These are phyloP conservation scores for Copromyces sp. DNA, from an alignment of 495 filamentous ascomycete species.

Conservation along the genomic window DNA sequence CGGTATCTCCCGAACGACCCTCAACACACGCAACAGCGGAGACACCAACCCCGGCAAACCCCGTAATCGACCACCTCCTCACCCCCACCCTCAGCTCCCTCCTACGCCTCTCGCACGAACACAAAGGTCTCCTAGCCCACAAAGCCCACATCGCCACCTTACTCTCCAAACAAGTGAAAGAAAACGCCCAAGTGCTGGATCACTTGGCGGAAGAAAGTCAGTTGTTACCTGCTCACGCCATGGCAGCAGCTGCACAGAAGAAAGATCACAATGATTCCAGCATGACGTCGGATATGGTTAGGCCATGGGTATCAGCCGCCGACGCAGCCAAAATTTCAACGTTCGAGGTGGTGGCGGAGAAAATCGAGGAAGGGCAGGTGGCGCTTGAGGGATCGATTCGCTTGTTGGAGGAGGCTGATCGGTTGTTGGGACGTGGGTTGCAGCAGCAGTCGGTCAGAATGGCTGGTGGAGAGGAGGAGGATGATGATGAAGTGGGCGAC, in stretches of 20 bases:
- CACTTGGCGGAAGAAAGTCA: constrained; percentile 61
- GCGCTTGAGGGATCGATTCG: constrained; percentile 34
- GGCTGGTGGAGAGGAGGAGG: constrained; percentile 8
- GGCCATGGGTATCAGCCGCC: constrained; percentile 41
- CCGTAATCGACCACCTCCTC: constrained; percentile 26
- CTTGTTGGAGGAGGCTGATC: constrained; percentile 27
- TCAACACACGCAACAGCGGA: constrained; percentile 11
- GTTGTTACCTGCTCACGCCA: constrained; percentile 52
- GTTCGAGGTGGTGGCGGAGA: constrained; percentile 37
- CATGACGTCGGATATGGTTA: constrained; percentile 22
- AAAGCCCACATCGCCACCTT: constrained; percentile 50
- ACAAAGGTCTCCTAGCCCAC: constrained; percentile 53
- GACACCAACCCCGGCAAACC: constrained; percentile 4
- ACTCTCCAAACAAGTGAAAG: constrained; percentile 49
- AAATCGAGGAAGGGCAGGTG: constrained; percentile 36
- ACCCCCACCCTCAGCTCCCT: constrained; percentile 45
- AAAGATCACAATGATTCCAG: constrained; percentile 15
- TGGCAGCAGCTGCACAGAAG: constrained; percentile 24
- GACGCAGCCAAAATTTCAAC: constrained; percentile 39
- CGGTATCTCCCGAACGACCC: constrained; percentile 18
- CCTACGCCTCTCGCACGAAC: constrained; percentile 48
- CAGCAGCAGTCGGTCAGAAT: constrained; percentile 4
- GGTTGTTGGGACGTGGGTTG: constrained; percentile 19
- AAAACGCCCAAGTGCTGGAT: constrained; percentile 44
- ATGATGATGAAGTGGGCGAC: background rate